phyloP scores from a whole-genome alignment of 495 filamentous ascomycete species.

The Astrocystis sublimbata region DNA sequence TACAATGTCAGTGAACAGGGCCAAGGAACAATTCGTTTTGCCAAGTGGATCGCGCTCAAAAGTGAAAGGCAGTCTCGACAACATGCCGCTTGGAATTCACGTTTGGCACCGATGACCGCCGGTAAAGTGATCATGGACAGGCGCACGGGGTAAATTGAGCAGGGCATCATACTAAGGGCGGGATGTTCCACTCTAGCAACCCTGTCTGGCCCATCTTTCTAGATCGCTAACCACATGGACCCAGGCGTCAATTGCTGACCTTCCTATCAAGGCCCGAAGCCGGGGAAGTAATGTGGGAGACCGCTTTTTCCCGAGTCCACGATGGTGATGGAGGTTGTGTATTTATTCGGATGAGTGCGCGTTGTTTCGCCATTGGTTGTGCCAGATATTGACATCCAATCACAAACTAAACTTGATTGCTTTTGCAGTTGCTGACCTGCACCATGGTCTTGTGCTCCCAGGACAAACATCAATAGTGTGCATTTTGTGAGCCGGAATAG shows the following conservation, averaged over 20 bases:
- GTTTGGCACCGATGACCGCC: not conserved
- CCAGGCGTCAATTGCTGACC: not conserved
- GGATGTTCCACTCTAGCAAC: not conserved
- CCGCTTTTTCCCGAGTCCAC: not conserved
- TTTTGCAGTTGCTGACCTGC: not conserved
- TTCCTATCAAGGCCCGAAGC: slow-evolving; percentile 4
- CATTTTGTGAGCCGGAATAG: not conserved
- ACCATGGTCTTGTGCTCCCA: too few species aligned
- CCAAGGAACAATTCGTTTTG: not conserved
- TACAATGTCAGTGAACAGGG: not conserved
- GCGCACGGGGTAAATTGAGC: not conserved
- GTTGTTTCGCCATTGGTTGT: not conserved
- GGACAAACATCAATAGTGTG: not conserved
- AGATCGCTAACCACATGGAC: not conserved
- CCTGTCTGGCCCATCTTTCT: slow-evolving; percentile 8
- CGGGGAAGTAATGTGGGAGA: not conserved
- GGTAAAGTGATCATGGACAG: not conserved
- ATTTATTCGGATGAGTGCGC: not conserved
- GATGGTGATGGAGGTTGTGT: not conserved
- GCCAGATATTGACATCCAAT: not conserved
- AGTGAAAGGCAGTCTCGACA: too few species aligned
- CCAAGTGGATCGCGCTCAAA: not conserved
- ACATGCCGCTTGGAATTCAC: not conserved
- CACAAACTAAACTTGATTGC: not conserved
- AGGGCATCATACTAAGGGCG: slow-evolving; percentile 10